phyloP scores from a whole-genome alignment of 306 rosid genomes.

The Vigna mungo region DNA sequence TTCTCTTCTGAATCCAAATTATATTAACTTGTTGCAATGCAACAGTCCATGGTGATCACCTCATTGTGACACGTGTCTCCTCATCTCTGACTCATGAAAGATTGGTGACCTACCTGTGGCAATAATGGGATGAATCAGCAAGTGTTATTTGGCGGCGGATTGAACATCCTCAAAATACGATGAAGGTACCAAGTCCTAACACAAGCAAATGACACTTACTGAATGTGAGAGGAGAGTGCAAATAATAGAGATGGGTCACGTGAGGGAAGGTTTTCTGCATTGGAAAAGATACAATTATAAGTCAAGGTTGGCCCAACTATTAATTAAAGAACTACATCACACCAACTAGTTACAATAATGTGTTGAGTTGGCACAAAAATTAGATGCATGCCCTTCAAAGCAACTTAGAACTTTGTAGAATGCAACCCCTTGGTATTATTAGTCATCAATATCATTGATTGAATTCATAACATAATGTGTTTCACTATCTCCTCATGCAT shows the following conservation, averaged over 20 bases:
- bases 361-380: conserved; percentile 51
- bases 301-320: conserved; percentile 32
- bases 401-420: conserved; percentile 8
- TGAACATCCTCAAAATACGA: neutral
- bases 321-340: conserved; percentile 52
- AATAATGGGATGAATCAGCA: conserved; percentile 40
- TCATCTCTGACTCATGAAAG: conserved; percentile 44
- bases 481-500: conserved; percentile 40
- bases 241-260: conserved; percentile 53
- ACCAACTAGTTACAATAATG: conserved; percentile 58
- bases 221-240: neutral
- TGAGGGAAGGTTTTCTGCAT: conserved; percentile 40
- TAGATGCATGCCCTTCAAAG: conserved; percentile 47
- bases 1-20: neutral
- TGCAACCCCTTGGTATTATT: conserved; percentile 36
- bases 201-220: conserved; percentile 10
- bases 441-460: conserved; percentile 1
- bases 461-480: conserved; percentile 7
- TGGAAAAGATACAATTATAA: neutral
- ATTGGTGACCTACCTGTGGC: conserved; percentile 40
- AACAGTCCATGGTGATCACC: conserved; percentile 30
- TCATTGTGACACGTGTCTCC: conserved; percentile 46
- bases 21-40: conserved; percentile 23
- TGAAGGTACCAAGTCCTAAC: conserved; percentile 21
- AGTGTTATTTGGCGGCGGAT: conserved; percentile 37